Conservation (phyloP, 164 flowering plant genomes). For the Umbilicus rupestris region DNA sequence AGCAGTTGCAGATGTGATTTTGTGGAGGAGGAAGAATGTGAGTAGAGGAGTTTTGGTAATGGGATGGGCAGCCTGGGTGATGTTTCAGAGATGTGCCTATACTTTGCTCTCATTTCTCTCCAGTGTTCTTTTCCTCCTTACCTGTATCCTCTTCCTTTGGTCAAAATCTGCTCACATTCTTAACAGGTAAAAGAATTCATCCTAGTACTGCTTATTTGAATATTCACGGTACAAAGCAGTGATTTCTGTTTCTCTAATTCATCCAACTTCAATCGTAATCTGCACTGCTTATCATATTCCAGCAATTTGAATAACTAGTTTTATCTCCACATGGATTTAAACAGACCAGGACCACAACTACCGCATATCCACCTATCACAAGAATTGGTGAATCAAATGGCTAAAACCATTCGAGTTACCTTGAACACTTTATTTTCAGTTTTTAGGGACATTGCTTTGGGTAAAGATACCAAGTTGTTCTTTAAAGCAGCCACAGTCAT, state of each 20-base stretch:
- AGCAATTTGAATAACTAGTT: too few species aligned
- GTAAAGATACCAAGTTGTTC: slow-evolving; percentile 59
- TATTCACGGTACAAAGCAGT: too few species aligned
- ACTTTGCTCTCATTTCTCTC: slow-evolving; percentile 65
- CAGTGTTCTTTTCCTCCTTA: slow-evolving; percentile 65
- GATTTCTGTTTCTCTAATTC: too few species aligned
- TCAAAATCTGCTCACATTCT: slow-evolving; percentile 85
- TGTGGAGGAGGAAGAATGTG: slow-evolving; percentile 65
- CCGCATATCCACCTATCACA: slow-evolving; percentile 67
- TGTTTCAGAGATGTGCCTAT: slow-evolving; percentile 82
- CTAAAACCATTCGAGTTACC: slow-evolving; percentile 29
- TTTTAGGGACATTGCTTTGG: slow-evolving; percentile 64
- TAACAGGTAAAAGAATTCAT: slow-evolving; percentile 40
- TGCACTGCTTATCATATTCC: too few species aligned
- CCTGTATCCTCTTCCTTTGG: slow-evolving; percentile 78
- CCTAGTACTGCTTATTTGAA: too few species aligned
- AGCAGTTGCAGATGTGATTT: slow-evolving; percentile 85
- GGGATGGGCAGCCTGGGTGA: slow-evolving; percentile 65
- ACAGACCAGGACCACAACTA: slow-evolving; percentile 89
- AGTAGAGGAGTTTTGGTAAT: slow-evolving; percentile 44
- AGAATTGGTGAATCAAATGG: slow-evolving; percentile 49
- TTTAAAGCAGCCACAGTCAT: slow-evolving; percentile 50
- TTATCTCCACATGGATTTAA: not conserved
- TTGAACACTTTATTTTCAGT: slow-evolving; percentile 46
- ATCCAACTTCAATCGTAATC: too few species aligned